Evolutionary conservation across 139 green algal genomes (phyloP), one percentile per base, ranked within the genome.

Genomic region (Coelastrella sp.): DNA sequence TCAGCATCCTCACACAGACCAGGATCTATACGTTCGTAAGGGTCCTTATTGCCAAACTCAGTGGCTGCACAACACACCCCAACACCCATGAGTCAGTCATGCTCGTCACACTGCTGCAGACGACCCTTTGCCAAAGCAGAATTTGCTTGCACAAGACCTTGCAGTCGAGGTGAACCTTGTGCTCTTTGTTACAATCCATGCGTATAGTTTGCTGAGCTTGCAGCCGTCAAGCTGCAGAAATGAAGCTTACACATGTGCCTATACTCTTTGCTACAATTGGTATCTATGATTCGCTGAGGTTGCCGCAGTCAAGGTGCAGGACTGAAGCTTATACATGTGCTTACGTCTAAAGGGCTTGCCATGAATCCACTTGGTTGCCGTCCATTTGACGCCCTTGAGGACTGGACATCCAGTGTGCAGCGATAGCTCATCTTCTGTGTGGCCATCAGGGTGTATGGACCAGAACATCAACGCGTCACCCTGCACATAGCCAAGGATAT

Each of bases 361-460:
- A 79, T 91, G 88, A 5, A 91, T 85, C 89, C 89, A 89, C 64
- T 85, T 88, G 66, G 94, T 96, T 69, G 91, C 91, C 5, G 91
- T 95, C 91, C 92, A 97, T 87, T 97, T 97, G 73, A 93, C 83
- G 3, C 95, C 94, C 27, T 87, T 66, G 4, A 94, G 67, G 25
- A 96, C 92, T 2, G 95, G 95, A 88, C 95, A 98, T 62, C 93
- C 90, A 7, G 89, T 89, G 86, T 94, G 90, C 87, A 92, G 73
- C 1, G 83, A 88, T 5, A 35, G 32, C 0, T n/a, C 60, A 69
- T 94, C 91, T n/a, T 91, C 73, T 0, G 30, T 74, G 7, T 72
- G 38, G 30, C 86, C 88, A 48, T 91, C 81, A 5, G 86, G 90
- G 23, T 75, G 11, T 2, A 91, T 71, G 7, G 76, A 88, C 78